Base-by-base conservation (phyloP, 2,329 filamentous ascomycete genomes). In the Septoria petroselini region DNA sequence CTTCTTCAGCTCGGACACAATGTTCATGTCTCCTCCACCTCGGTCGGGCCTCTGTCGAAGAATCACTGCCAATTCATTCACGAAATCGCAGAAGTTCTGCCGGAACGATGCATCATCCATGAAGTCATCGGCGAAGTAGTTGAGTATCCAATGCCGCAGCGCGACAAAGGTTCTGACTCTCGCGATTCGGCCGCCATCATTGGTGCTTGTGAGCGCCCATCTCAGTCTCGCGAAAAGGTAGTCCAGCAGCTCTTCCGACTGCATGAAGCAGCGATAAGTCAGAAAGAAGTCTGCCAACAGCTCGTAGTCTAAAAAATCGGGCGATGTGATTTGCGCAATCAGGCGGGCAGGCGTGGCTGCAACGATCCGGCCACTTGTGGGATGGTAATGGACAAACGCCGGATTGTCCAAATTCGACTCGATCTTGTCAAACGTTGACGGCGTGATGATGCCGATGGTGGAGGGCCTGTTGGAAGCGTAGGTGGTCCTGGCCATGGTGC, bases 101-200 rank as follows among this genome's bases (percentile, higher is more conserved):
- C 91, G 84, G 25, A 97, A 75, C 37, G 80, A 74, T 64, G 85
- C 84, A 65, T 91, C 83, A 18, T 85, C 71, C 33, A 94, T 81
- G 66, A 95, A 98, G 66, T 98, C 93, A 65, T 98, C 93, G 48
- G 88, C 79, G 60, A 97, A 98, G 69, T 98, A 98, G 68, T 98
- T 98, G 55, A 98, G 72, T 50, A 97, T 91, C 93, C 93, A 98
- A 69, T 98, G 93, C 49, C 93, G 83, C 37, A 97, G 77, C 6
- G 93, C 93, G 19, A 96, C 93, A 72, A 97, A 98, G 0, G 91
- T 94, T 34, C 93, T 82, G 12, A 98, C 94, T 41, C 91, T 83
- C n/a, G 96, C 93, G 44, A 98, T 88, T 65, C 90, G 87, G 31
- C 55, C 50, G 9, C 93, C 93, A 66, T 96, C 89, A 65, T 95